phyloP scores from a whole-genome alignment of 495 filamentous ascomycete species.

The Jackrogersella multiformis region DNA sequence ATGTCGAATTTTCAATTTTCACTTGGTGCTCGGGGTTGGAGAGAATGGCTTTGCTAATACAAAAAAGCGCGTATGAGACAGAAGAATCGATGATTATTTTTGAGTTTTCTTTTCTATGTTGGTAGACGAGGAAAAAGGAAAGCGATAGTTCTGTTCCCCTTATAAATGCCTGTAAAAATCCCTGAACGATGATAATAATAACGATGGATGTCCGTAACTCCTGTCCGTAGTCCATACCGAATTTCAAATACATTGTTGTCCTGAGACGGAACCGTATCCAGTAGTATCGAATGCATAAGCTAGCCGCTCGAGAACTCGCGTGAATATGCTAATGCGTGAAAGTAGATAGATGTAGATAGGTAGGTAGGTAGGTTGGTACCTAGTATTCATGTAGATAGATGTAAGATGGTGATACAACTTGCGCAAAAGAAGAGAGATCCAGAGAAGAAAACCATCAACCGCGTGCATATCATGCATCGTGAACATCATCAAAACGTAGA shows the following conservation, averaged over 20 bases:
- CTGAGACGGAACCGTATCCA: slow-evolving; percentile 37
- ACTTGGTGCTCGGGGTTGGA: neutral
- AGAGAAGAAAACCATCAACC: slow-evolving; percentile 14
- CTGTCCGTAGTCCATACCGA: slow-evolving; percentile 3
- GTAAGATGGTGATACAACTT: slow-evolving; percentile 37
- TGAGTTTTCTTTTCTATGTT: slow-evolving; percentile 26
- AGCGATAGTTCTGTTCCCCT: slow-evolving; percentile 36
- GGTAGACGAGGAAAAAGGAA: slow-evolving; percentile 9
- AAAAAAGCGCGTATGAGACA: neutral
- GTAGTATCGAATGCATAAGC: slow-evolving; percentile 18
- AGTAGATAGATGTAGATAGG: neutral
- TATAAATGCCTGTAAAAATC: slow-evolving; percentile 26
- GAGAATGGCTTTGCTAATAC: slow-evolving; percentile 2
- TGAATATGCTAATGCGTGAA: slow-evolving; percentile 20
- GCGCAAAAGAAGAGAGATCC: slow-evolving; percentile 15
- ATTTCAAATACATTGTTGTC: slow-evolving; percentile 23
- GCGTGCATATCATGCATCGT: slow-evolving; percentile 22
- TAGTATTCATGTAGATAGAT: too few relatives aligned
- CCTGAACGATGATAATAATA: slow-evolving; percentile 14
- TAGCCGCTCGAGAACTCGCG: slow-evolving; percentile 16
- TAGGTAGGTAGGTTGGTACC: too few relatives aligned
- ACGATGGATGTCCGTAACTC: slow-evolving; percentile 33
- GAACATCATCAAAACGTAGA: slow-evolving; percentile 21
- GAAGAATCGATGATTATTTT: slow-evolving; percentile 16
- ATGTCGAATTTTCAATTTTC: slow-evolving; percentile 1